Evolutionary conservation across 345 rosid genomes (phyloP).

Genomic region (Limnanthes douglasii): DNA sequence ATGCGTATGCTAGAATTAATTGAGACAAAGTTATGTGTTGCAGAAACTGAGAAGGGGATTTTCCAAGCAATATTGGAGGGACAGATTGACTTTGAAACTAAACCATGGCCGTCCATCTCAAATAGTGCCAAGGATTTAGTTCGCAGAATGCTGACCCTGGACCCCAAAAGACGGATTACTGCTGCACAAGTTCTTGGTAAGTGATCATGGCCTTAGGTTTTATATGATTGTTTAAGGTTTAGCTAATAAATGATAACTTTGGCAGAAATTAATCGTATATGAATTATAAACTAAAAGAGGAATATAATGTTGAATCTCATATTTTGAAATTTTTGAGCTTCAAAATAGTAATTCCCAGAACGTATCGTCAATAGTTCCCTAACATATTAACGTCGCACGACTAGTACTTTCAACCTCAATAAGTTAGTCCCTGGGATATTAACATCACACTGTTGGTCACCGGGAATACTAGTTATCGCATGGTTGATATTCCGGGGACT

Average conservation of each 20-base stretch:
- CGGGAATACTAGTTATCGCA: background rate
- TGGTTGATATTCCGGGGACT: slow-evolving; percentile 1
- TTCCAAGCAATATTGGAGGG: slow-evolving; percentile 72
- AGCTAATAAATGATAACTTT: too few relatives aligned
- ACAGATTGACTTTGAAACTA: slow-evolving; percentile 59
- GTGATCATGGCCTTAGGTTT: too few relatives aligned
- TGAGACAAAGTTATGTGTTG: slow-evolving; percentile 8
- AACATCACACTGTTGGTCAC: background rate
- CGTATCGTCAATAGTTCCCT: too few relatives aligned
- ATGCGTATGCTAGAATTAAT: background rate
- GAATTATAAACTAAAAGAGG: too few relatives aligned
- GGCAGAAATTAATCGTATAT: too few relatives aligned
- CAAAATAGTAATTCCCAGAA: too few relatives aligned
- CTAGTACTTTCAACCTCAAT: too few relatives aligned
- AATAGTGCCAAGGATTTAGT: slow-evolving; percentile 77
- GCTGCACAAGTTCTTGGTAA: slow-evolving; percentile 78
- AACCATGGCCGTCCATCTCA: slow-evolving; percentile 92
- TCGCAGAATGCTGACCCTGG: slow-evolving; percentile 61
- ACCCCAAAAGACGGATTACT: slow-evolving; percentile 66
- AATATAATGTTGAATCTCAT: too few relatives aligned
- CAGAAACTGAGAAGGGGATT: slow-evolving; percentile 76
- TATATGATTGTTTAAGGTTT: too few relatives aligned
- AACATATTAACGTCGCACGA: too few relatives aligned
- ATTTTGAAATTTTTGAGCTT: too few relatives aligned
- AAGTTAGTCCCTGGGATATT: background rate